Evolutionary conservation across 2,329 filamentous ascomycete species (phyloP).

Genomic region (Periconia sp.): DNA sequence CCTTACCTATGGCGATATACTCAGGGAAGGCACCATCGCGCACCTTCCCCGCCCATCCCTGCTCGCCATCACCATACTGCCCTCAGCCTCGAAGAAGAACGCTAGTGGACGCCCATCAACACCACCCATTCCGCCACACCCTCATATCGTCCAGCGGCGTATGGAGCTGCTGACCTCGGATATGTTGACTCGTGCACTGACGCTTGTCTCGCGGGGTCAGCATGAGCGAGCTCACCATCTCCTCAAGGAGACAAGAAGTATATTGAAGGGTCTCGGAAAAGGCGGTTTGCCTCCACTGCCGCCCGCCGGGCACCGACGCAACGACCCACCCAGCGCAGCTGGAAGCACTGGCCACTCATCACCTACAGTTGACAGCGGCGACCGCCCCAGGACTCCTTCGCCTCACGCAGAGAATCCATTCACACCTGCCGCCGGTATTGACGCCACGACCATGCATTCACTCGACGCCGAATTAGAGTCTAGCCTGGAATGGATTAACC

Average conservation of each 20-base stretch:
- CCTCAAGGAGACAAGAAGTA: conserved; percentile 89
- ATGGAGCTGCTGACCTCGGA: conserved; percentile 98
- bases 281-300: conserved; percentile 91
- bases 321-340: conserved; percentile 48
- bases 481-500: conserved; percentile 95
- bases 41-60: conserved; percentile 90
- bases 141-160: conserved; percentile 90
- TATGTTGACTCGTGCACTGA: conserved; percentile 92
- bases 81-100: conserved; percentile 68
- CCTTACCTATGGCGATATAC: conserved; percentile 89
- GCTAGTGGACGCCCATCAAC: conserved; percentile 56
- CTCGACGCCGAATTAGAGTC: conserved; percentile 90
- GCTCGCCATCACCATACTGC: conserved; percentile 94
- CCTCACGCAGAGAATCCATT: conserved; percentile 55
- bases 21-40: conserved; percentile 83
- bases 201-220: conserved; percentile 87
- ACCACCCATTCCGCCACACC: conserved; percentile 89
- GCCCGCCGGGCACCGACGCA: conserved; percentile 56
- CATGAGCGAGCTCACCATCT: conserved; percentile 93
- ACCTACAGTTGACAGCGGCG: conserved; percentile 44
- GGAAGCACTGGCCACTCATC: conserved; percentile 46
- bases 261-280: conserved; percentile 94
- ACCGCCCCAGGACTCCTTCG: conserved; percentile 46
- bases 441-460: conserved; percentile 78
- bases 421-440: conserved; percentile 75